Base-by-base conservation (phyloP, 495 filamentous ascomycete genomes). In the Neurospora sp. region DNA sequence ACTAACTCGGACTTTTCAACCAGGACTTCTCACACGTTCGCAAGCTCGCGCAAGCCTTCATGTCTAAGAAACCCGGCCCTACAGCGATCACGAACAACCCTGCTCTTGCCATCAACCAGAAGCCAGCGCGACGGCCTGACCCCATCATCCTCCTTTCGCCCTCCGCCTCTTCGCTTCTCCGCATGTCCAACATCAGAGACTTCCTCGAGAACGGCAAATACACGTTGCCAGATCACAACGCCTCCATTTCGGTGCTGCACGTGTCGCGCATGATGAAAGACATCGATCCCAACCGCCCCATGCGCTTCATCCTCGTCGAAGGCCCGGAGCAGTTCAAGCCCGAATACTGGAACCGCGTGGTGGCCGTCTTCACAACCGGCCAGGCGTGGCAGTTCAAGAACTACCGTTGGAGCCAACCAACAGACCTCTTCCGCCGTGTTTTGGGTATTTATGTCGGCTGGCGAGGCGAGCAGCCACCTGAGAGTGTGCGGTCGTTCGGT, bases 321-420 rank as follows among this genome's bases (percentile, higher is more conserved):
- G 90, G 89, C 14, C 91, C 93, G 0, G 90, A 96, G 77, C 91
- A 96, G 81, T 99, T 99, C 86, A 96, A 96, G 80, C 96, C 96
- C 2, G 94, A 98, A 78, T 98, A 98, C 83, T 99, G 96, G 96
- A 89, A 90, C 72, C 90, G 96, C 22, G 92, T 99, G 11, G 96
- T 98, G 10, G 96, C 93, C 10, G 94, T 99, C 65, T 99, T 99
- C 82, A 99, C 96, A 0, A 99, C 96, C 10, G 96, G 96, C 31
- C 96, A 99, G 81, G 91, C 91, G 12, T 99, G 96, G 96, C 96
- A 99, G 81, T 99, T 98, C 83, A 97, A 97, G 83, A 91, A 90
- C 68, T 99, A 98, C 87, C 96, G 96, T 83, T 98, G 96, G 94
- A 90, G 91, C 73, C 89, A 93, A 37, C 93, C 96, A 5, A 83